Evolutionary conservation across 352 stramenopile species (phyloP).

Genomic region (Phytophthora pistaciae): DNA sequence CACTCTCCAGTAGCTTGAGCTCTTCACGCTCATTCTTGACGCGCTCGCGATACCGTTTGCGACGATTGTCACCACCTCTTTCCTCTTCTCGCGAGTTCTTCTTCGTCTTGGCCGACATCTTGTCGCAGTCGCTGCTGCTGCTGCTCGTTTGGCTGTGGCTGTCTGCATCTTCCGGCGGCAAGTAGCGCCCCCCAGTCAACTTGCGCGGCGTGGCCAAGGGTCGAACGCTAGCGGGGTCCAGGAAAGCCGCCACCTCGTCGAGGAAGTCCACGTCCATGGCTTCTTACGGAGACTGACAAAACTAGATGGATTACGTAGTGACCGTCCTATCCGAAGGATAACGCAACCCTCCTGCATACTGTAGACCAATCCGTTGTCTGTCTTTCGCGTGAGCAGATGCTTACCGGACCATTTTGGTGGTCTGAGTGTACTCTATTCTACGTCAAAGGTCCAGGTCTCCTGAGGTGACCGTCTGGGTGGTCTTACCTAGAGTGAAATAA

Average conservation of each 20-base stretch:
- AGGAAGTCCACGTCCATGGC: slow-evolving; percentile 14
- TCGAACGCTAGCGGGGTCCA: slow-evolving; percentile 5
- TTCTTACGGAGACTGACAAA: neutral
- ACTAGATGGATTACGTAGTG: neutral
- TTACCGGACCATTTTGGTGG: too few species aligned
- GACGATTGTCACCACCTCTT: neutral
- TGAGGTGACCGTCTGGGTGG: too few species aligned
- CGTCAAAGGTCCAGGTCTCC: too few species aligned
- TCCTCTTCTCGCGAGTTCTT: neutral
- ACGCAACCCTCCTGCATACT: too few species aligned
- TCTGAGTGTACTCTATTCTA: too few species aligned
- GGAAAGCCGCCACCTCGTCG: slow-evolving; percentile 12
- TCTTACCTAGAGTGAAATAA: too few species aligned
- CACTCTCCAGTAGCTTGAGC: slow-evolving; percentile 8
- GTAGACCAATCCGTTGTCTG: too few species aligned
- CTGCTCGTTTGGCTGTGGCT: neutral
- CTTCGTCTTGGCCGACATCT: neutral
- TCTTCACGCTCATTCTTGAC: slow-evolving; percentile 22
- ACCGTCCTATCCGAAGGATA: too few species aligned
- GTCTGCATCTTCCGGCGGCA: neutral
- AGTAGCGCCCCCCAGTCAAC: too few species aligned
- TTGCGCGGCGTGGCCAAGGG: neutral
- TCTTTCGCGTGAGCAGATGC: too few species aligned
- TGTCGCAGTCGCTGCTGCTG: neutral
- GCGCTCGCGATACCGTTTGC: slow-evolving; percentile 11